Conservation (phyloP, 352 stramenopile species). For the Globisporangium spinosum region DNA sequence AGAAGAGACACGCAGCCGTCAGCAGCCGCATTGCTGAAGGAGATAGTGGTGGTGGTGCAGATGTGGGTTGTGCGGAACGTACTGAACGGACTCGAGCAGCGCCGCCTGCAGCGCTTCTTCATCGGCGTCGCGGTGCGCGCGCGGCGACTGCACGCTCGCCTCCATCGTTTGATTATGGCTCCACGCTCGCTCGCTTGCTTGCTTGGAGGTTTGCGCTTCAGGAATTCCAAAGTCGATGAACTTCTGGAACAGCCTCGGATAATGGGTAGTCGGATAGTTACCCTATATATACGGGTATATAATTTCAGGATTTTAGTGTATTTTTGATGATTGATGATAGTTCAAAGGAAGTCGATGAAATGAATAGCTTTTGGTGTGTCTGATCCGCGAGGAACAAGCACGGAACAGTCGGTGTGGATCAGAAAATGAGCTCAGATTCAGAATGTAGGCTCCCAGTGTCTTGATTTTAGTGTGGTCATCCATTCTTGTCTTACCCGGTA, state of each 20-base stretch:
- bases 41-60: not conserved
- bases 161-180: not conserved
- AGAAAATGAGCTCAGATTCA: no score
- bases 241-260: no score
- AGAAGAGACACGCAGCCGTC: not conserved
- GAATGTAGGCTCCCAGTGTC: no score
- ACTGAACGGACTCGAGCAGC: conserved; percentile 61
- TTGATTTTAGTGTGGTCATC: no score
- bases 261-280: no score
- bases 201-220: not conserved
- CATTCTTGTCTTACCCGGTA: no score
- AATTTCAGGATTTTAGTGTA: no score
- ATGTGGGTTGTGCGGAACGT: not conserved
- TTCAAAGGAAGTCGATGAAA: not conserved
- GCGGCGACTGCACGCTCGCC: not conserved
- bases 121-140: conserved; percentile 52
- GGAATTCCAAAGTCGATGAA: not conserved
- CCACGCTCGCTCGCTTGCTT: not conserved
- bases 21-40: not conserved
- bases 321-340: no score
- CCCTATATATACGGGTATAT: no score
- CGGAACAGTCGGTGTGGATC: not conserved
- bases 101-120: conserved; percentile 66
- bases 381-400: not conserved
- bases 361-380: not conserved